Evolutionary conservation across 371 early-diverging fungal species (phyloP).

Genomic region (Apophysomyces sp.): DNA sequence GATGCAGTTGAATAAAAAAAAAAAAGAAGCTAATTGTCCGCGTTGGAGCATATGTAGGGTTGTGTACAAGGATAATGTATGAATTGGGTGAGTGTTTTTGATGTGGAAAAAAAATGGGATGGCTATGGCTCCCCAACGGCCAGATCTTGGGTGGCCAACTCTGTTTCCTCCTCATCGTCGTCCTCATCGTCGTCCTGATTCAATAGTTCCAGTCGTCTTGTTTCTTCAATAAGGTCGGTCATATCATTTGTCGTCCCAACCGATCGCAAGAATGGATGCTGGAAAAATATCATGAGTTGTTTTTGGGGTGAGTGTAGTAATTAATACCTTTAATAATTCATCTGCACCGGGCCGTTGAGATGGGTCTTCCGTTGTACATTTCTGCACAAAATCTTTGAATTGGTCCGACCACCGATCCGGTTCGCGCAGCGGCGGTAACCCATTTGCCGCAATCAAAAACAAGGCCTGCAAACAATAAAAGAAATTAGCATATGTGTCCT

Average conservation of each 20-base stretch:
- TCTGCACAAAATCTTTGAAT: conserved; percentile 43
- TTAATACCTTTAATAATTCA: conserved; percentile 39
- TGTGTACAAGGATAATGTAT: not conserved
- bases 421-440: conserved; percentile 41
- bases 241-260: conserved; percentile 25
- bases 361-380: conserved; percentile 29
- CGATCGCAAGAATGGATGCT: conserved; percentile 43
- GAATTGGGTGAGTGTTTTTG: not conserved
- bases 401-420: conserved; percentile 42
- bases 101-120: not conserved
- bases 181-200: conserved; percentile 20
- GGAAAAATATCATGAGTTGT: too few species aligned
- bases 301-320: not conserved
- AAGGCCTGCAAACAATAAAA: conserved; percentile 31
- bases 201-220: conserved; percentile 13
- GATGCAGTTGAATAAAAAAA: not conserved
- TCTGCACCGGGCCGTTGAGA: conserved; percentile 36
- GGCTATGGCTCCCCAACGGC: conserved; percentile 9
- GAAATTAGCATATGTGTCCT: not conserved
- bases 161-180: conserved; percentile 21
- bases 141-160: conserved; percentile 12
- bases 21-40: not conserved
- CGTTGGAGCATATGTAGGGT: not conserved
- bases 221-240: conserved; percentile 22
- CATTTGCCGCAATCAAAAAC: conserved; percentile 54